Base-by-base conservation (phyloP, 805 yeast genomes). In the fission yeast (Schizosaccharomyces pombe) region DNA sequence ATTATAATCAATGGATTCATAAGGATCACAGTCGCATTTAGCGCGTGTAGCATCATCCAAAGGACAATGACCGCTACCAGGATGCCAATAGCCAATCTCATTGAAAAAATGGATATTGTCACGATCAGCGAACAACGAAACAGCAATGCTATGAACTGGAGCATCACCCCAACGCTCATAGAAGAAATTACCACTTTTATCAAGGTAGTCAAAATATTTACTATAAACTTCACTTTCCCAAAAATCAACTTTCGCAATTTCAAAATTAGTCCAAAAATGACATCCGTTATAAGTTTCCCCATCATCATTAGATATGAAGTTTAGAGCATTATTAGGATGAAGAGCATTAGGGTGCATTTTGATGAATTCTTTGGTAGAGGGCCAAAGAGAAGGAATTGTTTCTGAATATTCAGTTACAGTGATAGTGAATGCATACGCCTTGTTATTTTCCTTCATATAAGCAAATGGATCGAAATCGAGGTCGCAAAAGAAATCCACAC, bases 251-350 rank as follows among this genome's bases (percentile, higher is more conserved):
- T 74, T 73, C 11, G 80, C 95, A 59, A 85, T 75, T 66, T 85
- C 95, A 63, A 86, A 83, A 65, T 81, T 82, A 47, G 87, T 76
- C 87, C 93, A 83, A 69, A 83, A 82, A 64, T 85, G 94, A 64
- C 95, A 85, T 51, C 80, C 72, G 62, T 85, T 85, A 68, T 80
- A 85, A 59, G 30, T 75, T 72, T 3, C 75, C 63, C 57, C 71
- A 62, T n/a, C 71, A 9, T 74, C 73, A 61, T 78, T 78, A 1
- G 78, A 79, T 28, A 77, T 60, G 58, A 77, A 75, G 6, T 71
- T 75, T 57, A 78, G 61, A 30, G 82, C 72, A 61, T 79, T 82
- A 64, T 85, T 73, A 26, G 76, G 71, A 54, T 82, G 85, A 30
- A 82, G 61, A 60, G 72, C 70, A 53, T 81, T 72, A 2, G 86